Percentiles rank a stretch among this genome's conserved stretches.
Conservation (phyloP, 2,329 filamentous ascomycete species). For the Xylariaceae sp. region DNA sequence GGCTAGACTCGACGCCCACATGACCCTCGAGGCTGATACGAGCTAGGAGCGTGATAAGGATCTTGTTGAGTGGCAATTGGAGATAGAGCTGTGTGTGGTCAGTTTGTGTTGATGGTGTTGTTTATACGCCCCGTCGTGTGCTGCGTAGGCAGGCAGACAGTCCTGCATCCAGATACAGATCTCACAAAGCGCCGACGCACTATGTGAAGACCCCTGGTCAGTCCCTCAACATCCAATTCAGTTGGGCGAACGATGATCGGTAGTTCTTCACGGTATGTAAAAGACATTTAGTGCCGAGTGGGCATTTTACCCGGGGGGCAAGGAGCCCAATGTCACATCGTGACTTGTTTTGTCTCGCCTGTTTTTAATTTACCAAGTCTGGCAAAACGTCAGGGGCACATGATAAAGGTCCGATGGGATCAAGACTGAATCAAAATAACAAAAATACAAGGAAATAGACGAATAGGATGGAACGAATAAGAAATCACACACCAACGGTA, state of each 20-base stretch:
- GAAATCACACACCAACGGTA: neutral
- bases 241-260: neutral
- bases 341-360: neutral
- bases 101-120: neutral
- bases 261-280: neutral
- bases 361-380: neutral
- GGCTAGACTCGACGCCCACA: neutral
- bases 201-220: neutral
- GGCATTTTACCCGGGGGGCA: neutral
- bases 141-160: neutral
- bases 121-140: neutral
- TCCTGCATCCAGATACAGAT: conserved; percentile 13
- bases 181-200: conserved; percentile 6
- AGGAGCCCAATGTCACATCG: too few relatives aligned
- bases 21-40: conserved; percentile 2
- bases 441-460: neutral
- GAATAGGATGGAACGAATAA: neutral
- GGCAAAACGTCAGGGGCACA: conserved; percentile 1
- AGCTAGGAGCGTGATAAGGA: neutral
- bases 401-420: too few relatives aligned
- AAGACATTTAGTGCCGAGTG: neutral
- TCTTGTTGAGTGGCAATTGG: neutral
- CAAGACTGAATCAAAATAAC: neutral
- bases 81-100: neutral
- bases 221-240: neutral